Conservation (phyloP, 257 asterid genomes). For the Vinca minor region DNA sequence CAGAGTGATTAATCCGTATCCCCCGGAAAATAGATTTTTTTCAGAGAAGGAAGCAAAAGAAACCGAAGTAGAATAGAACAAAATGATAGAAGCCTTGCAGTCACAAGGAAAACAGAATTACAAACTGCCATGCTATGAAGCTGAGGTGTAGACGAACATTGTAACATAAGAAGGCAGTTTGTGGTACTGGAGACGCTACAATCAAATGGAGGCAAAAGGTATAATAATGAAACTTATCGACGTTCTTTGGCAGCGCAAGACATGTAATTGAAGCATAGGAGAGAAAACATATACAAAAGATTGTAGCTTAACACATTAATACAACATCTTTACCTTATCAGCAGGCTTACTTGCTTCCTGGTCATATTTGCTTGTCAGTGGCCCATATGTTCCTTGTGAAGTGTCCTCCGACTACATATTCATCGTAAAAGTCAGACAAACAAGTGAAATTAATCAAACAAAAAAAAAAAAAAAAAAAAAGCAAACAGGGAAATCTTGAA, state of each 20-base stretch:
- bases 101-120: not conserved
- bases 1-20: too few relatives aligned
- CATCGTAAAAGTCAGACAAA: slow-evolving; percentile 5
- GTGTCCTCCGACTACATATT: slow-evolving; percentile 56
- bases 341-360: slow-evolving; percentile 53
- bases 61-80: too few relatives aligned
- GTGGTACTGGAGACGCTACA: not conserved
- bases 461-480: too few relatives aligned
- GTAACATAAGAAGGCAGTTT: too few relatives aligned
- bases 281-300: too few relatives aligned
- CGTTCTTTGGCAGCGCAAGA: too few relatives aligned
- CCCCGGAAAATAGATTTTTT: too few relatives aligned
- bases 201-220: not conserved
- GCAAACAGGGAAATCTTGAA: not conserved
- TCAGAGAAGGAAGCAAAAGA: too few relatives aligned
- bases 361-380: slow-evolving; percentile 50
- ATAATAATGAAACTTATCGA: not conserved
- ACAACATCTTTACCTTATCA: slow-evolving; percentile 47
- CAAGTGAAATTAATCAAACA: not conserved
- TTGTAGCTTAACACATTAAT: not conserved
- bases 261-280: too few relatives aligned
- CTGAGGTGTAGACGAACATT: too few relatives aligned
- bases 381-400: slow-evolving; percentile 61
- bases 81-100: too few relatives aligned
- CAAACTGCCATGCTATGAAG: too few relatives aligned